Base-by-base conservation (phyloP, 345 rosid species). In the Lepidium sativum region DNA sequence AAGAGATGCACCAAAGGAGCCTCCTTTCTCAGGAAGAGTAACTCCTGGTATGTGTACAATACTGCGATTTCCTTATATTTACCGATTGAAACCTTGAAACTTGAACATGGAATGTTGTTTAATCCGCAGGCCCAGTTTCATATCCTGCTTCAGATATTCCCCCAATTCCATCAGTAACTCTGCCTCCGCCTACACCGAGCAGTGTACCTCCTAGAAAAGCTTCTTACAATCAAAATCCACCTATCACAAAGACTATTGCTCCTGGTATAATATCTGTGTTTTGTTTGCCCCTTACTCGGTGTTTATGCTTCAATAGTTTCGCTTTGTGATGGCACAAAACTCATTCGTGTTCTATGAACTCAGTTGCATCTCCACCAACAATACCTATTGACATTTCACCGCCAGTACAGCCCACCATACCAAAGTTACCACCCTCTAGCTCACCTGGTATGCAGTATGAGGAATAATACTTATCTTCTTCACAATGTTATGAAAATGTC, bases 351-450 rank as follows among this genome's bases (percentile, higher is more conserved):
- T 37, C 43, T 71, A 35, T 42, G 42, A 41, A 49, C 54, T 65
- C 83, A 78, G 82, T 50, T 68, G 72, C 73, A 35, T 68, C 88
- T 44, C 77, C 72, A 12, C 74, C 56, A 64, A 74, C 60, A 11
- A 57, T 57, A 50, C n/a, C 66, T 0, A 9, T 65, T 51, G 71
- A 65, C 13, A 34, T 27, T 39, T 64, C 77, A 41, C 80, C 85
- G 2, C 68, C 81, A 2, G 60, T 60, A 54, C 79, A 68, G 58
- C 87, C 81, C 5, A 44, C 61, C 21, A 13, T 69, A 57, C 85
- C 83, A 10, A 75, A 70, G 63, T 59, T 63, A 52, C 27, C 89
- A 29, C 86, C 86, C 15, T 41, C 86, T 65, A 61, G 27, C 16
- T 65, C 79, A 48, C 78, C 81, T 78, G 87, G 92, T 86, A 74